phyloP scores from a whole-genome alignment of 2,329 filamentous ascomycete genomes.

The Claviceps cyperi region DNA sequence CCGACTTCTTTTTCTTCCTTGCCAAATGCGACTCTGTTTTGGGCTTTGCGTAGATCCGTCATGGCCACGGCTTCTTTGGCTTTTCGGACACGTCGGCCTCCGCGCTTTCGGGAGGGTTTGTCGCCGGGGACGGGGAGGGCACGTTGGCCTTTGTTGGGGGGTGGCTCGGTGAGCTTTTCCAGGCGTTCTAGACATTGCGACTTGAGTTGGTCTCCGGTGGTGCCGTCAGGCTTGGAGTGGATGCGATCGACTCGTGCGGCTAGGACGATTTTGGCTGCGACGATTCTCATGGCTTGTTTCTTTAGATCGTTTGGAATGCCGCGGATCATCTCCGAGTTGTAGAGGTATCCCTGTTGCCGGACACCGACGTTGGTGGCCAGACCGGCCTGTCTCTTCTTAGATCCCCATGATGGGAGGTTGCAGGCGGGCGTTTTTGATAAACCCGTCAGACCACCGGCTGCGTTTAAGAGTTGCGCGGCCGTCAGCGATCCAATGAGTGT shows the following conservation, averaged over 20 bases:
- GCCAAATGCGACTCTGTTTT: conserved; percentile 91
- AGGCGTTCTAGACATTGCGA: conserved; percentile 72
- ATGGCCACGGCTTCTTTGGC: conserved; percentile 94
- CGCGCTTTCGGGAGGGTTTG: conserved; percentile 84
- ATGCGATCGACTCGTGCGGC: conserved; percentile 82
- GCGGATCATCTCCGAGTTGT: conserved; percentile 78
- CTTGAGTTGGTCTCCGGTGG: conserved; percentile 67
- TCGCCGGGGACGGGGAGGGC: conserved; percentile 89
- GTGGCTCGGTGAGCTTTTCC: conserved; percentile 84
- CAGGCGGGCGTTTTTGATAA: conserved; percentile 87
- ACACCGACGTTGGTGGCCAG: conserved; percentile 87
- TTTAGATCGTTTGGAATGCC: conserved; percentile 76
- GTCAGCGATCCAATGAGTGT: conserved; percentile 82
- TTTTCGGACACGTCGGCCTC: conserved; percentile 76
- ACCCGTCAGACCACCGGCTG: conserved; percentile 74
- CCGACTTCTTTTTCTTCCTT: conserved; percentile 91
- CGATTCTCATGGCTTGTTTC: conserved; percentile 87
- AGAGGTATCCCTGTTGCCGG: conserved; percentile 84
- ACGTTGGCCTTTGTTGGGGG: conserved; percentile 74
- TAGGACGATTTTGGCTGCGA: conserved; percentile 85
- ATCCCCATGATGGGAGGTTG: conserved; percentile 82
- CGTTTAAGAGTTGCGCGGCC: conserved; percentile 91
- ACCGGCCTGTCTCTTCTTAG: conserved; percentile 71
- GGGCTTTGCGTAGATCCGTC: conserved; percentile 90
- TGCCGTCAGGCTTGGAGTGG: conserved; percentile 67